These are phyloP conservation scores for Pulicaria dysenterica DNA, from an alignment of 129 eudicot genomes.

Conservation along the genomic window DNA sequence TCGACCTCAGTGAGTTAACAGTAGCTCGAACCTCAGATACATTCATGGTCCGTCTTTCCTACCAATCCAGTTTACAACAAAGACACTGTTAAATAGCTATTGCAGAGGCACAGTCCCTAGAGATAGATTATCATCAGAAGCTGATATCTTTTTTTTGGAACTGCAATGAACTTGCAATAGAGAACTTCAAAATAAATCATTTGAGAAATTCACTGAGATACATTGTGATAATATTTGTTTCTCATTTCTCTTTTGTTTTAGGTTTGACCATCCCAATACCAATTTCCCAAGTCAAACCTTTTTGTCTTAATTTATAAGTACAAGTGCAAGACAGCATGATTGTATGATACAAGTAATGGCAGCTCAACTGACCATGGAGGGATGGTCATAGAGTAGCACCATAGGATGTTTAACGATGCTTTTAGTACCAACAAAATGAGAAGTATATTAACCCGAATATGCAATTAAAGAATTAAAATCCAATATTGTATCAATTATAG, in stretches of 20 bases:
- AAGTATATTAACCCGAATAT: no score
- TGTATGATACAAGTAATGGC: not conserved
- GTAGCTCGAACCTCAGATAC: conserved; percentile 69
- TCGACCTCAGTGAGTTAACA: conserved; percentile 77
- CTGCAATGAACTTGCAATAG: no score
- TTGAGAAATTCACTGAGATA: not conserved
- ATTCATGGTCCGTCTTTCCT: conserved; percentile 87
- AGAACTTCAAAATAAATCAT: not conserved
- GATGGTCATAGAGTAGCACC: no score
- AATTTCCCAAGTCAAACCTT: conserved; percentile 1
- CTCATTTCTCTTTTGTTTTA: not conserved
- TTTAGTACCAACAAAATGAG: no score
- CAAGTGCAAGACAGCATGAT: conserved; percentile 19
- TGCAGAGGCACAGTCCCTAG: conserved; percentile 18
- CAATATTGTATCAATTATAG: no score
- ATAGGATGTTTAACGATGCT: no score
- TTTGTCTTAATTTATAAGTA: not conserved
- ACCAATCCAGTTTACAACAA: conserved; percentile 34
- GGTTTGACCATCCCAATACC: conserved; percentile 15
- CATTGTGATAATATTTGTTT: not conserved
- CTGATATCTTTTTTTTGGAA: not conserved
- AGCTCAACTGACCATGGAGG: conserved; percentile 14
- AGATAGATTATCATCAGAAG: conserved; percentile 16
- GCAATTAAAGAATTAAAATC: no score
- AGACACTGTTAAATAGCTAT: conserved; percentile 14